Evolutionary conservation across 106 monocot species (phyloP), one percentile per base, ranked within the genome.

Genomic region (Platanthera guangdongensis): DNA sequence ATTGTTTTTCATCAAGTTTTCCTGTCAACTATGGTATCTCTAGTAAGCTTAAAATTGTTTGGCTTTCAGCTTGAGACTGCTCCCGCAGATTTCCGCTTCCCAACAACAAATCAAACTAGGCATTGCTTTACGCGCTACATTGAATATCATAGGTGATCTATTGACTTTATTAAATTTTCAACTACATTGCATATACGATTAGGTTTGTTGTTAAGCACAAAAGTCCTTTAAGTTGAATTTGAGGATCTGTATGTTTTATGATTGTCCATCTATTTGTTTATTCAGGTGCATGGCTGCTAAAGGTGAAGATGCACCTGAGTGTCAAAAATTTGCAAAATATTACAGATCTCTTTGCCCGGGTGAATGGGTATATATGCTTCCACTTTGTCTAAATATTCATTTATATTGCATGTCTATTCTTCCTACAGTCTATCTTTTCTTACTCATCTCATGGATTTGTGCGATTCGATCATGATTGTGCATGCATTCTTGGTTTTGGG

Each of bases 71-170:
- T 72, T 22, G 72, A 72, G 72, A 72, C 72, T 72, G 72, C 72
- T 18, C 95, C 93, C 8, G 95, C 95, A 28, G 93, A 96, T 93
- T 96, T 93, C 57, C 93, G 95, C 78, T 96, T 96, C 81, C 93
- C 92, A 64, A 96, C 95, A 68, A 90, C 95, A 75, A 96, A 96
- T 72, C 95, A 96, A 76, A 96, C 95, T 45, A 90, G 95, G 77
- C 95, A 96, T 84, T 96, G 95, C 83, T 93, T 96, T 78, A 96
- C 95, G 63, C 90, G 95, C 69, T 96, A 93, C 80, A 77, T 96
- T 73, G 95, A 96, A 80, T 93, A 93, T 74, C 90, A 96, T 53
- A 90, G 87, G 92, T 90, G 72, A 72, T 72, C 19, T 21, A 21
- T 2, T 21, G 51, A 50, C 18, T 72, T 51, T 25, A 22, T 70